A percentile compares a stretch with the other conserved stretches of the same genome.
Evolutionary conservation across 805 yeast species (phyloP).

Genomic region (Barnettozyma wickerhamii): DNA sequence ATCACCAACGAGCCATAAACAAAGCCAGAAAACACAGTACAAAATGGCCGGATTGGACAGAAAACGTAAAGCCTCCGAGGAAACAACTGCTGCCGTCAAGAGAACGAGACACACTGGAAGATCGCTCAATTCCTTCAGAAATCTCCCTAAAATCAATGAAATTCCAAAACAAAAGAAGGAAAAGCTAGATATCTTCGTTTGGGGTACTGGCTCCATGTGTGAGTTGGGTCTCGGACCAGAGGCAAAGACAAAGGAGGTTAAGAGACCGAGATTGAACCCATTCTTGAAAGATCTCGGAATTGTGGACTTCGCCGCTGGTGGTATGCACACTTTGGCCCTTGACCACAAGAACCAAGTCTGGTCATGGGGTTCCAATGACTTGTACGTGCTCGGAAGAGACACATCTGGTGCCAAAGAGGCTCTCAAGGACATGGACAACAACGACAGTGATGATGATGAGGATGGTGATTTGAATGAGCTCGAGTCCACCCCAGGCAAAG

Average conservation of each 20-base stretch:
- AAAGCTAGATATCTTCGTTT: conserved; percentile 74
- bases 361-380: conserved; percentile 99
- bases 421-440: conserved; percentile 62
- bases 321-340: conserved; percentile 87
- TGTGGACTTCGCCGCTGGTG: conserved; percentile 90
- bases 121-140: conserved; percentile 25
- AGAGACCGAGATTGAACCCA: conserved; percentile 91
- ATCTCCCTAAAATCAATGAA: conserved; percentile 25
- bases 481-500: conserved; percentile 85
- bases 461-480: conserved; percentile 82
- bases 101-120: conserved; percentile 26
- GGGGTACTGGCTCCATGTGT: conserved; percentile 98
- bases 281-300: conserved; percentile 65
- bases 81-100: conserved; percentile 13
- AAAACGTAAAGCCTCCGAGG: conserved; percentile 22
- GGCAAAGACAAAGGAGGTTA: conserved; percentile 89
- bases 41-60: conserved; percentile 25
- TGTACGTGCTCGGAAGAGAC: conserved; percentile 86
- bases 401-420: conserved; percentile 62
- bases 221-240: conserved; percentile 96
- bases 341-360: conserved; percentile 76
- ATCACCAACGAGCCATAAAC: neutral
- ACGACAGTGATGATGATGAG: conserved; percentile 51
- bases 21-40: neutral
- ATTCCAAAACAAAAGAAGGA: conserved; percentile 21